These are phyloP conservation scores for Chlorella sp. DNA, from an alignment of 139 green algal species.

Conservation along the genomic window DNA sequence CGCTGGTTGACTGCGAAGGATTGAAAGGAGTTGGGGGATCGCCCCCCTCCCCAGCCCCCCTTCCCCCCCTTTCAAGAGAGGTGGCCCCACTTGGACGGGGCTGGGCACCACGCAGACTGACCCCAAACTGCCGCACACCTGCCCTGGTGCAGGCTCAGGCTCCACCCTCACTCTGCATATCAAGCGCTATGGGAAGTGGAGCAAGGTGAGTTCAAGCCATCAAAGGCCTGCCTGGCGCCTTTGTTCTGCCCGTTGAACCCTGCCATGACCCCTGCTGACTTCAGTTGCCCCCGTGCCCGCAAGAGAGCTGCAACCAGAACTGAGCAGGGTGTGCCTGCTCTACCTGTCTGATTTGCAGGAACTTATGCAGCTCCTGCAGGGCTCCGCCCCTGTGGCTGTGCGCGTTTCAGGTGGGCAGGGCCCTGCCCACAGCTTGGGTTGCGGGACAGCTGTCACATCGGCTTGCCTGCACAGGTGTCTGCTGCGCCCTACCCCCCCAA, in stretches of 20 bases:
- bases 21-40: too few relatives aligned
- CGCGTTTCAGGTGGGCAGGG: slow-evolving; percentile 12
- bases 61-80: too few relatives aligned
- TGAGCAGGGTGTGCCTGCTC: too few relatives aligned
- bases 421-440: not conserved
- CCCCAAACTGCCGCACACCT: not conserved
- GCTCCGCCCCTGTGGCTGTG: not conserved
- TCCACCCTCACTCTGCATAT: slow-evolving; percentile 34
- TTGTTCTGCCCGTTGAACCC: not conserved
- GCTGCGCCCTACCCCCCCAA: not conserved
- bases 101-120: too few relatives aligned
- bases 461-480: not conserved
- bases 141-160: not conserved
- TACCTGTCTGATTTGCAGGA: not conserved
- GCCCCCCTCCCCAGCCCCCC: not conserved
- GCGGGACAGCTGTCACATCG: not conserved
- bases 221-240: not conserved
- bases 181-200: slow-evolving; percentile 48
- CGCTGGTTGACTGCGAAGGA: too few relatives aligned
- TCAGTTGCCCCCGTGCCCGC: too few relatives aligned
- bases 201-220: not conserved
- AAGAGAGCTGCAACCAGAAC: too few relatives aligned
- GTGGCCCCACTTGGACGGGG: too few relatives aligned
- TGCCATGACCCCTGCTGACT: too few relatives aligned
- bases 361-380: not conserved